These are phyloP conservation scores for Botrytis galanthina DNA, from an alignment of 2,329 filamentous ascomycete species.

Conservation along the genomic window DNA sequence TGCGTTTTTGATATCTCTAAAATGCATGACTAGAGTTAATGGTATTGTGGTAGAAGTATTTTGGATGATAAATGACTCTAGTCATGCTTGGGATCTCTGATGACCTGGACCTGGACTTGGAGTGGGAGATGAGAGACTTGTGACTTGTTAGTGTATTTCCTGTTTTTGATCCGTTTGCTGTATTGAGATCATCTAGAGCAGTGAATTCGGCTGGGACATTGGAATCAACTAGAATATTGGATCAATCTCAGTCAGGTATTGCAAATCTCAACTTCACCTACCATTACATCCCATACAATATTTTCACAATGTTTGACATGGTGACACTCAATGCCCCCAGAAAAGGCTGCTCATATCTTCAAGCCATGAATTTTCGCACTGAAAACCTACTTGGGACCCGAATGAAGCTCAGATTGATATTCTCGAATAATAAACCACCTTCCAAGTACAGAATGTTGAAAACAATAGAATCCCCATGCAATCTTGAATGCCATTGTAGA, in stretches of 20 bases:
- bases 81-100: neutral
- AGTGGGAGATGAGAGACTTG: neutral
- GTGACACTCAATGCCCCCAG: neutral
- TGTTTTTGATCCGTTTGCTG: neutral
- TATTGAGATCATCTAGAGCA: neutral
- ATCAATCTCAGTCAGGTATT: neutral
- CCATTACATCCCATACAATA: no score
- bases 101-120: neutral
- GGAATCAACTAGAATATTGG: neutral
- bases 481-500: neutral
- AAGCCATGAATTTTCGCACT: neutral
- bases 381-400: neutral
- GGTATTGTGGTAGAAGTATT: neutral
- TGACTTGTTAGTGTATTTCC: neutral
- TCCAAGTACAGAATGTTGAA: neutral
- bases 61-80: neutral
- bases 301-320: neutral
- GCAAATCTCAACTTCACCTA: neutral
- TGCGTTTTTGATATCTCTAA: neutral
- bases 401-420: neutral
- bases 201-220: neutral
- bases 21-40: no score
- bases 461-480: no score
- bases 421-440: neutral
- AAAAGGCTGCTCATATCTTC: neutral